Evolutionary conservation across 768 basidiomycete species (phyloP).

Genomic region (Saitozyma sp.): DNA sequence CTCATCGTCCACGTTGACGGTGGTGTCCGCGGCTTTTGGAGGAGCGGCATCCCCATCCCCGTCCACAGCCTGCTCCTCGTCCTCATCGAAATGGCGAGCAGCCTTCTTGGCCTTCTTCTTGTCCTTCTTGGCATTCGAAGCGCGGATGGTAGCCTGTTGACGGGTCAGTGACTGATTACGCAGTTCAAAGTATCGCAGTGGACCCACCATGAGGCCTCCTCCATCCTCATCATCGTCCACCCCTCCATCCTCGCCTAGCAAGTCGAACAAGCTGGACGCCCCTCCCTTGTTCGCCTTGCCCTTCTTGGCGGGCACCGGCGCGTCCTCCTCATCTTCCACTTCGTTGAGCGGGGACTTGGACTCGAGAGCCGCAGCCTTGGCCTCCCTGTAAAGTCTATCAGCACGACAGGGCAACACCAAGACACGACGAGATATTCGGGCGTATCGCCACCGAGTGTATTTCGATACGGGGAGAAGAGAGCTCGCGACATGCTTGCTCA

Average conservation of each 20-base stretch:
- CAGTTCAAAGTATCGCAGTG: neutral
- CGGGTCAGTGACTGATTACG: constrained; percentile 10
- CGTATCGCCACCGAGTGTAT: no score
- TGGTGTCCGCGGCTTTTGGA: constrained; percentile 11
- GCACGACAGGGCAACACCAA: constrained; percentile 53
- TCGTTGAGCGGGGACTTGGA: constrained; percentile 8
- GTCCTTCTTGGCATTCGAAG: constrained; percentile 26
- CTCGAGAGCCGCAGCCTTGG: constrained; percentile 45
- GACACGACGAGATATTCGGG: constrained; percentile 9
- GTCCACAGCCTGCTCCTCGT: constrained; percentile 34
- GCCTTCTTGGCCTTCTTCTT: constrained; percentile 41
- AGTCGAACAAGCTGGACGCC: constrained; percentile 11
- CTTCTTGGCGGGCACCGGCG: constrained; percentile 19
- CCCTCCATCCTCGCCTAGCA: constrained; percentile 19
- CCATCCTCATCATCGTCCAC: constrained; percentile 43
- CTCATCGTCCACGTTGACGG: constrained; percentile 61
- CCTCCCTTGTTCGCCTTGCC: constrained; percentile 13
- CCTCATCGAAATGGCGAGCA: constrained; percentile 25
- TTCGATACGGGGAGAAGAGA: no score
- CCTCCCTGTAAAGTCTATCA: constrained; percentile 29
- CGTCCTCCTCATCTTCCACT: constrained; percentile 26
- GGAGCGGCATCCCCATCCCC: constrained; percentile 8
- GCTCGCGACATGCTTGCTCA: constrained; percentile 44
- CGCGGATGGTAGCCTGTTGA: constrained; percentile 27
- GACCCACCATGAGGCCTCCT: constrained; percentile 49